Base-by-base conservation (phyloP, 192 early-diverging fungal genomes). In the Cetraspora pellucida region DNA sequence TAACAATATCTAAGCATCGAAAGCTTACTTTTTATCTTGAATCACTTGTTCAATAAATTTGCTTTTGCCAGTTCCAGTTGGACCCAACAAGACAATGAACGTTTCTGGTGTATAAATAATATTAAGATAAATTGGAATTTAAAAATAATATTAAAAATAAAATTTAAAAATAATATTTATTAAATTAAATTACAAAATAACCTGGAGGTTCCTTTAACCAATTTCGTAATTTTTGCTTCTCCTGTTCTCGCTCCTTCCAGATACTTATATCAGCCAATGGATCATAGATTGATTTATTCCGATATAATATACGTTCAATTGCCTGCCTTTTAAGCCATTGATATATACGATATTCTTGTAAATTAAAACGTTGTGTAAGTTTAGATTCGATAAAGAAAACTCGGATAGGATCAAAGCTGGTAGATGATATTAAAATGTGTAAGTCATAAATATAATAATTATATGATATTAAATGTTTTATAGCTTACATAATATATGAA, bases 331-430 rank as follows among this genome's bases (percentile, higher is more conserved):
- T 84, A 27, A 91, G 74, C 90, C 89, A 89, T 46, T 81, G 81
- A 60, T 87, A 82, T n/a, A 87, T 31, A 27, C 85, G 82, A 81
- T 91, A 92, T 70, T 89, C 86, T 72, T 87, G 81, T 52, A 90
- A 78, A 60, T 90, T 91, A 79, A 94, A 97, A 31, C 95, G 83
- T 37, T 91, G 88, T 1, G 93, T 95, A 58, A 94, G 84, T 80
- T 92, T 92, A 79, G 95, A 93, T 28, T 88, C 91, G 76, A 97
- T 93, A 77, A 91, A 95, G 80, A 96, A 97, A 60, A 93, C 86
- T 23, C 97, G 92, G 63, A 96, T 86, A 4, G 97, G 96, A 75
- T 97, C 97, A 82, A 98, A 98, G 23, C 73, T 75, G 86, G 65
- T 2, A 37, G 7, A 30, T 72, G 13, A 55, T 31, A 57, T 30